These are phyloP conservation scores for Erysimum cheiranthoides DNA, from an alignment of 345 rosid species.

Conservation along the genomic window DNA sequence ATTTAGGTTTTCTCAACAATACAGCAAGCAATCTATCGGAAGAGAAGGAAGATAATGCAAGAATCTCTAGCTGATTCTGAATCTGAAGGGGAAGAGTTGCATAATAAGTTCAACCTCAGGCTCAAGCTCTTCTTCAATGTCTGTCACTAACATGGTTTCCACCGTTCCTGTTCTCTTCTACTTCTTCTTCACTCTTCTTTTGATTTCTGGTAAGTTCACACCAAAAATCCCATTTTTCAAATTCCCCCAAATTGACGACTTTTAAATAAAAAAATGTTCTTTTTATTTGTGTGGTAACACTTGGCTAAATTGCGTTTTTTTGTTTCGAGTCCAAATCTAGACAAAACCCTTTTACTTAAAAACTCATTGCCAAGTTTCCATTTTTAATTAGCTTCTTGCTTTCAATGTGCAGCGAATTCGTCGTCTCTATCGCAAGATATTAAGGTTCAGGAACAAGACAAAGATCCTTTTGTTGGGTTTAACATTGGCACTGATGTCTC, in stretches of 20 bases:
- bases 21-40: conserved; percentile 1
- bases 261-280: background rate
- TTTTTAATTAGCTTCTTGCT: conserved; percentile 16
- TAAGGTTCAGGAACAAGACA: conserved; percentile 53
- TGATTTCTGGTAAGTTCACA: conserved; percentile 36
- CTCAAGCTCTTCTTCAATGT: conserved; percentile 69
- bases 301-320: conserved; percentile 2
- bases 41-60: conserved; percentile 69
- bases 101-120: conserved; percentile 48
- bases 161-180: conserved; percentile 39
- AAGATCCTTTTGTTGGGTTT: conserved; percentile 78
- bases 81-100: conserved; percentile 49
- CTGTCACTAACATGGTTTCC: conserved; percentile 53
- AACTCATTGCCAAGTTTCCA: conserved; percentile 20
- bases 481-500: conserved; percentile 86
- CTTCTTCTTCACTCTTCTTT: conserved; percentile 44
- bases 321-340: conserved; percentile 10
- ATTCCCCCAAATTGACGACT: conserved; percentile 20
- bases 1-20: background rate
- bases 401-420: conserved; percentile 41
- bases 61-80: conserved; percentile 56
- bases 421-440: conserved; percentile 35
- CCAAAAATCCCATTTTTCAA: conserved; percentile 17
- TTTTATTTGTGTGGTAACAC: background rate
- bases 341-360: conserved; percentile 1